phyloP scores from a whole-genome alignment of 768 basidiomycete genomes.

The Amanita fuliginea region DNA sequence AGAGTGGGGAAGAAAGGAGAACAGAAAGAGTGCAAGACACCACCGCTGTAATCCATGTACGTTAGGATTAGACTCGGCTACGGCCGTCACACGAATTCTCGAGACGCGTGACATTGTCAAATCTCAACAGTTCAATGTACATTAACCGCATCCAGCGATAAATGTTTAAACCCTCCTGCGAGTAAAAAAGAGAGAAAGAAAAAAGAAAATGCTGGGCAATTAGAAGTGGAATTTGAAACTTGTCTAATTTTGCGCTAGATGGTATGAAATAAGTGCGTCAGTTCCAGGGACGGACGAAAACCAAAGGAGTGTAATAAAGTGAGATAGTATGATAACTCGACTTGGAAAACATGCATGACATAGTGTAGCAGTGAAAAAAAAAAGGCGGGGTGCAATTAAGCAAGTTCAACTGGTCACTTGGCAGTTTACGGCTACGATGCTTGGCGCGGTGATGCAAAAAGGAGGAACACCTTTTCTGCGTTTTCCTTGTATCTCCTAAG shows the following conservation, averaged over 20 bases:
- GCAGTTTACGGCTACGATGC: constrained; percentile 13
- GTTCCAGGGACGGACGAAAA: not conserved
- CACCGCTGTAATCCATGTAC: no score
- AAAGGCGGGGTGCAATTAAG: not conserved
- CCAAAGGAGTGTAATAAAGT: constrained; percentile 1
- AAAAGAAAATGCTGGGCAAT: not conserved
- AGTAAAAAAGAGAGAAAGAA: not conserved
- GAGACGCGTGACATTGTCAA: no score
- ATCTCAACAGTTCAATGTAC: no score
- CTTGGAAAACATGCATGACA: not conserved
- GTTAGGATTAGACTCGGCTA: no score
- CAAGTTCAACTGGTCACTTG: not conserved
- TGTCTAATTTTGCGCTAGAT: not conserved
- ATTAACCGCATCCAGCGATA: no score
- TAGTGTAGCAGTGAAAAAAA: not conserved
- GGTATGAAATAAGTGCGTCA: not conserved
- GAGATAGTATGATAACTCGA: not conserved
- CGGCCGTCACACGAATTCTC: no score
- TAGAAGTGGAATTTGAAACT: not conserved
- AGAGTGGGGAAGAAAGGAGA: no score
- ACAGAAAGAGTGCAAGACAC: no score
- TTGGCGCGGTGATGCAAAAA: constrained; percentile 67
- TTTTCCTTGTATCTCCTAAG: constrained; percentile 82
- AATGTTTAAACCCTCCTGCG: no score
- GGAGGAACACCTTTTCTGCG: constrained; percentile 75